Conservation (phyloP, 495 filamentous ascomycete genomes). For the Aspergillus leporis region DNA sequence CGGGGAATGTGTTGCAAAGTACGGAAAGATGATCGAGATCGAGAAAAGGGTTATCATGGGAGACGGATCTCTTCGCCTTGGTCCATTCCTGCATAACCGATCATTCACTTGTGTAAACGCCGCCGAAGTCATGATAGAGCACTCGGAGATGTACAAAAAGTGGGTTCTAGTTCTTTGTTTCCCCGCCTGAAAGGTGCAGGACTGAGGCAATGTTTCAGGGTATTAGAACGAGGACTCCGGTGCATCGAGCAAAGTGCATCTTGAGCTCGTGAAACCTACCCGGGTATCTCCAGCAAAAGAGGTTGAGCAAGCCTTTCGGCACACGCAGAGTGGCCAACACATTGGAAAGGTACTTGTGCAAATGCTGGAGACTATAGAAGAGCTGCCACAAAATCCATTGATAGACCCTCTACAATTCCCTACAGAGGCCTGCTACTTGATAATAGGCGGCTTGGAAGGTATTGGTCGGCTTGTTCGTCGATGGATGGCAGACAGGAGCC, state of each 20-base stretch:
- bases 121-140: conserved; percentile 9
- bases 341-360: conserved; percentile 34
- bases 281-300: conserved; percentile 31
- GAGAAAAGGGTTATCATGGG: conserved; percentile 24
- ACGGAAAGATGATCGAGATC: conserved; percentile 55
- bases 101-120: conserved; percentile 28
- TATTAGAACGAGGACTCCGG: neutral
- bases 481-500: conserved; percentile 4
- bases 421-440: conserved; percentile 33
- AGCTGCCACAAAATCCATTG: neutral
- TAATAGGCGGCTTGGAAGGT: conserved; percentile 55
- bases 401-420: neutral
- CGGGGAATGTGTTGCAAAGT: conserved; percentile 55
- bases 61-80: conserved; percentile 25
- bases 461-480: conserved; percentile 41
- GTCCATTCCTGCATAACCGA: conserved; percentile 38
- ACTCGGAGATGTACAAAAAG: neutral
- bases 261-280: conserved; percentile 15
- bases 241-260: neutral
- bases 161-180: neutral
- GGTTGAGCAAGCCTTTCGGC: conserved; percentile 46
- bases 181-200: no score
- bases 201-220: neutral
- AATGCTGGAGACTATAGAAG: conserved; percentile 16
- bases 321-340: conserved; percentile 45